A percentile compares a stretch with the other conserved stretches of the same genome.
phyloP scores from a whole-genome alignment of 208 protist species.

The Leishmania major region DNA sequence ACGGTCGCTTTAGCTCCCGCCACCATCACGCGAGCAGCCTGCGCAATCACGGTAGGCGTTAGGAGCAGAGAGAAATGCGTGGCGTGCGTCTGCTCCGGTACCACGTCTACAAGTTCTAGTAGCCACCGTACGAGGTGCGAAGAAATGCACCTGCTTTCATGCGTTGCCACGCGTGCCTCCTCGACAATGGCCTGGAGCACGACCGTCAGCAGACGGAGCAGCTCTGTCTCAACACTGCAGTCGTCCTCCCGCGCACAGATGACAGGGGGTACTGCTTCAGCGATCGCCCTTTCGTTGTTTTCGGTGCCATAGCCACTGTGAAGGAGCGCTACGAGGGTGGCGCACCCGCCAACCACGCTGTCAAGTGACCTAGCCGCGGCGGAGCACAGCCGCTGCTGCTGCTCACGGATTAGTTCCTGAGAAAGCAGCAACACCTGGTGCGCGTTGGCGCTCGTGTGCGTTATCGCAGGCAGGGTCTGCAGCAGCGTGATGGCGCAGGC shows the following conservation, averaged over 20 bases:
- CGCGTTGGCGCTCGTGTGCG: not conserved
- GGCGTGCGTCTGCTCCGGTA: conserved; percentile 1
- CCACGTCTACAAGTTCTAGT: not conserved
- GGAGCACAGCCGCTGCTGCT: not conserved
- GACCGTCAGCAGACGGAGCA: not conserved
- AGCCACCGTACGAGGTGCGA: conserved; percentile 2
- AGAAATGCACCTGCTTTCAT: not conserved
- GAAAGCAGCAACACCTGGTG: not conserved
- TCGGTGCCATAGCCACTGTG: not conserved
- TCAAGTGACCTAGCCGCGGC: not conserved
- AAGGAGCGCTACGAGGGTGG: conserved; percentile 8
- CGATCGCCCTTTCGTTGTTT: too few relatives aligned
- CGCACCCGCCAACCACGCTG: not conserved
- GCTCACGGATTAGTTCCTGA: not conserved
- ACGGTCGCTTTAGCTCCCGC: not conserved
- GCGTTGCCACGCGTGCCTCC: conserved; percentile 6
- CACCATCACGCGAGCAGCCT: conserved; percentile 9
- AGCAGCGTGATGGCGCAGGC: conserved; percentile 12
- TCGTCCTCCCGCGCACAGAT: not conserved
- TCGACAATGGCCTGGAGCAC: conserved; percentile 10
- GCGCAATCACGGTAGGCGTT: not conserved
- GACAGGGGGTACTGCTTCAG: not conserved
- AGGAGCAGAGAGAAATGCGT: conserved; percentile 3
- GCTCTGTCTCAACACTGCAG: not conserved
- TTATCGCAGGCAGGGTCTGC: not conserved